phyloP scores from a whole-genome alignment of 108 stramenopile genomes.

The Halocafeteria seosinensis region DNA sequence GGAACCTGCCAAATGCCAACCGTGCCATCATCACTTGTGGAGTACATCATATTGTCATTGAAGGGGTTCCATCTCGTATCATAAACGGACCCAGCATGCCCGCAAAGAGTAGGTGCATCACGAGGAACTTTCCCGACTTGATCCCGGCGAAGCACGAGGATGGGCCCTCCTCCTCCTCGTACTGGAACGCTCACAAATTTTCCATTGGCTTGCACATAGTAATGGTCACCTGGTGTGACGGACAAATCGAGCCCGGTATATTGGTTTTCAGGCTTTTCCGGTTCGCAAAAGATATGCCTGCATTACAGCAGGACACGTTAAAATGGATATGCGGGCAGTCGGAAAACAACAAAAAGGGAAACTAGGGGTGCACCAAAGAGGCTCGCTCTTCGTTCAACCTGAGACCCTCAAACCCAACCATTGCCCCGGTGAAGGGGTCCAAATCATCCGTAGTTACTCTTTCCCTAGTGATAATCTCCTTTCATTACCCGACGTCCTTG shows the following conservation, averaged over 20 bases:
- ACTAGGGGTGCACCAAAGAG: too few species aligned
- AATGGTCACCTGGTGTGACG: background rate
- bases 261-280: background rate
- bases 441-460: too few species aligned
- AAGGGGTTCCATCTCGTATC: slow-evolving; percentile 39
- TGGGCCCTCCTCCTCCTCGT: background rate
- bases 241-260: background rate
- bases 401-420: too few species aligned
- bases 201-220: background rate
- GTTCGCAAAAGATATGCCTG: background rate
- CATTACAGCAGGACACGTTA: background rate
- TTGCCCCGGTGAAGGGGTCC: too few species aligned
- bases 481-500: too few species aligned
- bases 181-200: background rate
- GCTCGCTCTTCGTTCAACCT: too few species aligned
- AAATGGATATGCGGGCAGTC: too few species aligned
- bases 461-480: too few species aligned
- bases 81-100: background rate
- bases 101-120: background rate
- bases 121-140: background rate
- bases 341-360: too few species aligned
- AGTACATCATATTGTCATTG: slow-evolving; percentile 73
- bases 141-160: background rate
- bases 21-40: slow-evolving; percentile 61
- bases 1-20: slow-evolving; percentile 95